Conservation (phyloP, 805 yeast genomes). For the Starmerella khaoyaiensis region DNA sequence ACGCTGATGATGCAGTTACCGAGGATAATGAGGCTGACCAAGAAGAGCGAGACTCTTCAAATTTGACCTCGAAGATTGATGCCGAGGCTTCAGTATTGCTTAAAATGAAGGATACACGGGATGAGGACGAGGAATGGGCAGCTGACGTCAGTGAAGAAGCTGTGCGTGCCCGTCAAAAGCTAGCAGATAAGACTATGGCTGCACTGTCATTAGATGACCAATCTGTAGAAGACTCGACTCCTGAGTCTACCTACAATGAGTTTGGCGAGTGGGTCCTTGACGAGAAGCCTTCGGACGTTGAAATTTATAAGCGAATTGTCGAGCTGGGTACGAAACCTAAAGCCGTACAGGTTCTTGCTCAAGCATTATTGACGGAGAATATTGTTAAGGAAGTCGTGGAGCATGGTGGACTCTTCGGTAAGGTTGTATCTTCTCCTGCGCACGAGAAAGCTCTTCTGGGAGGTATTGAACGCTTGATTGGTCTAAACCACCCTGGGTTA, state of each 20-base stretch:
- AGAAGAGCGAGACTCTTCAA: constrained; percentile 51
- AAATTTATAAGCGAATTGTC: constrained; percentile 76
- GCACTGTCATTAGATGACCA: constrained; percentile 26
- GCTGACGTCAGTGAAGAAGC: constrained; percentile 97
- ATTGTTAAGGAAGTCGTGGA: constrained; percentile 57
- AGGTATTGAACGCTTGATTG: constrained; percentile 88
- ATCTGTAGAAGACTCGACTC: constrained; percentile 27
- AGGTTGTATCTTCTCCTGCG: constrained; percentile 44
- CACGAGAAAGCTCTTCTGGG: constrained; percentile 87
- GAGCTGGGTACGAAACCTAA: constrained; percentile 69
- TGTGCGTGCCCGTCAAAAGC: constrained; percentile 78
- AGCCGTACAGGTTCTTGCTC: constrained; percentile 84
- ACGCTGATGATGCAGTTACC: constrained; percentile 21
- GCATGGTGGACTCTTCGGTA: constrained; percentile 73
- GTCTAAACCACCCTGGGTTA: constrained; percentile 61
- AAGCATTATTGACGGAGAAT: constrained; percentile 60
- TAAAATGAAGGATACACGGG: constrained; percentile 35
- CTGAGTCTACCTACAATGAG: constrained; percentile 45
- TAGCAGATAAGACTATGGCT: constrained; percentile 46
- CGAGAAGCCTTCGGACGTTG: constrained; percentile 70
- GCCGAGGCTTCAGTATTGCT: constrained; percentile 68
- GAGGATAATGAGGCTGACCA: constrained; percentile 25
- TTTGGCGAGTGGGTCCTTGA: constrained; percentile 83
- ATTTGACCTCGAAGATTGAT: constrained; percentile 61
- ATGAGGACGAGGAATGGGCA: constrained; percentile 91